phyloP scores from a whole-genome alignment of 164 flowering plant genomes.

The Magnolia officinalis region DNA sequence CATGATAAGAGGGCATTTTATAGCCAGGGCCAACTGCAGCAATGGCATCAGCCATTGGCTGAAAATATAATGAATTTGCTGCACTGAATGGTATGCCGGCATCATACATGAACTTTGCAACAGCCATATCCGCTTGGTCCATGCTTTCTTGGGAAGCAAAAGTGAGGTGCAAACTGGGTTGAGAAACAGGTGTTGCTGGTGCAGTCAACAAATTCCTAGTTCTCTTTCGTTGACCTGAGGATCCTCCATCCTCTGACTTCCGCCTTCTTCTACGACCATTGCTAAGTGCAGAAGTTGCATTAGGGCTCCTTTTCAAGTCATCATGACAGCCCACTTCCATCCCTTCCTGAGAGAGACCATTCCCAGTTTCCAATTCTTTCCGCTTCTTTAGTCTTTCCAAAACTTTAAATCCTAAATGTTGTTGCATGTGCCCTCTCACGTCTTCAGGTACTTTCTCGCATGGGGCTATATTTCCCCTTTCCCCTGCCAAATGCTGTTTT shows the following conservation, averaged over 20 bases:
- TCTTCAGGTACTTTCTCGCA: conserved; percentile 45
- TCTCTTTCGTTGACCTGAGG: conserved; percentile 25
- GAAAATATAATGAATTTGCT: conserved; percentile 36
- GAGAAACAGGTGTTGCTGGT: conserved; percentile 26
- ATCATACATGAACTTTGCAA: conserved; percentile 44
- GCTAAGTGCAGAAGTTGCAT: conserved; percentile 6
- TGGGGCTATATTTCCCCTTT: conserved; percentile 43
- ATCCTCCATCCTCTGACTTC: conserved; percentile 23
- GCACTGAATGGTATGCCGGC: conserved; percentile 37
- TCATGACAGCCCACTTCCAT: conserved; percentile 19
- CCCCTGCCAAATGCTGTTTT: conserved; percentile 52
- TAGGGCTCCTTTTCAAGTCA: conserved; percentile 6
- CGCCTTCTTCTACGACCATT: conserved; percentile 21
- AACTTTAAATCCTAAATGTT: conserved; percentile 35
- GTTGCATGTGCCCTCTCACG: conserved; percentile 38
- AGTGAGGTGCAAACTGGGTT: conserved; percentile 21
- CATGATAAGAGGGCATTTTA: conserved; percentile 37
- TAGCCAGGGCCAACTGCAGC: conserved; percentile 45
- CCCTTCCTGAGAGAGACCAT: conserved; percentile 18
- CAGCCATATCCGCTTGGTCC: conserved; percentile 41
- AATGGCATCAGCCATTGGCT: conserved; percentile 47
- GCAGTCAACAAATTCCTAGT: conserved; percentile 18
- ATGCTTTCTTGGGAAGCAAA: conserved; percentile 33
- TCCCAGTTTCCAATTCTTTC: conserved; percentile 21
- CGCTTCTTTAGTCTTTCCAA: conserved; percentile 37